phyloP scores from a whole-genome alignment of 2,329 filamentous ascomycete genomes.

The Aspergillus sp. region DNA sequence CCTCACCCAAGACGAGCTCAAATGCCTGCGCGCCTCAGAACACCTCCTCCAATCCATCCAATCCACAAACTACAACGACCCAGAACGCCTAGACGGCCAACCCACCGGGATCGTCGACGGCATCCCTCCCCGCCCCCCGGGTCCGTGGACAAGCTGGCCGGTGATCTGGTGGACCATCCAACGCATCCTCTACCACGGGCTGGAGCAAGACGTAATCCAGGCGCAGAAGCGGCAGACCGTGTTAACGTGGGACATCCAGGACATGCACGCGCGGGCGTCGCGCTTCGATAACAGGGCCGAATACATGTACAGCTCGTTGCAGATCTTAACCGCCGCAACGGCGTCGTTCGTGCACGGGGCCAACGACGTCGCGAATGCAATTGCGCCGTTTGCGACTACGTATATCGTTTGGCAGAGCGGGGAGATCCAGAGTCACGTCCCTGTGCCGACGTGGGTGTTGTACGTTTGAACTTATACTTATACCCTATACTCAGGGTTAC shows the following conservation, averaged over 20 bases:
- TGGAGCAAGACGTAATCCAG: conserved; percentile 8
- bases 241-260: conserved; percentile 37
- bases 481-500: conserved; percentile 22
- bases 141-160: background rate
- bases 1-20: conserved; percentile 7
- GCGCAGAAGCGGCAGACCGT: conserved; percentile 4
- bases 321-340: conserved; percentile 31
- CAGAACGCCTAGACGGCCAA: background rate
- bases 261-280: conserved; percentile 37
- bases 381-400: conserved; percentile 41
- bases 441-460: conserved; percentile 38
- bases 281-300: conserved; percentile 49
- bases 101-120: background rate
- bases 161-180: conserved; percentile 1
- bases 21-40: conserved; percentile 7
- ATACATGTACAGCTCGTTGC: conserved; percentile 40
- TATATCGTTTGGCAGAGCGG: conserved; percentile 39
- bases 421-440: conserved; percentile 27
- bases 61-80: background rate
- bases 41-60: conserved; percentile 7
- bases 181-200: conserved; percentile 26
- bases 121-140: background rate
- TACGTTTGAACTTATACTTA: background rate
- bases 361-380: conserved; percentile 46
- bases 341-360: conserved; percentile 45